Conservation (phyloP, 345 rosid genomes). For the Hibiscus trionum region DNA sequence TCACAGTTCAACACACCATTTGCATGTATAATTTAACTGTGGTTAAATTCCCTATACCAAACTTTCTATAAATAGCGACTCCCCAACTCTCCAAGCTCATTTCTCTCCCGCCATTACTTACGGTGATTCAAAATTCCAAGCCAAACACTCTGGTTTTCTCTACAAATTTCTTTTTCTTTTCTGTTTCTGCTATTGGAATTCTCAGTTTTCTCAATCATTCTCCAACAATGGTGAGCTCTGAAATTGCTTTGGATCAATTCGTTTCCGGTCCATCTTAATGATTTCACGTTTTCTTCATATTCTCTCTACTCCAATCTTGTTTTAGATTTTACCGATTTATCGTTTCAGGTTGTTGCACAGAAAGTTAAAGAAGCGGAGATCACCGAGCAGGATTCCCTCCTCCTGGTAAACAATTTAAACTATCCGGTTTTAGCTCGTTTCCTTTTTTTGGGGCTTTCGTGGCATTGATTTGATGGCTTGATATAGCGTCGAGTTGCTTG, state of each 20-base stretch:
- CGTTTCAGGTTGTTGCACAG: slow-evolving; percentile 65
- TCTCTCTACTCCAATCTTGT: neutral
- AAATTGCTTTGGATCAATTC: slow-evolving; percentile 10
- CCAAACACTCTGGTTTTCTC: slow-evolving; percentile 10
- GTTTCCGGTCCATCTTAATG: neutral
- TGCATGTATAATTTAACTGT: neutral
- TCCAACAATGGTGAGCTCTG: slow-evolving; percentile 42
- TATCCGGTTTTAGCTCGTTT: neutral
- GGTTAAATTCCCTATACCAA: neutral
- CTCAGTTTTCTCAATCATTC: neutral
- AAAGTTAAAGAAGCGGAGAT: slow-evolving; percentile 86
- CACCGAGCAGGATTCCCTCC: slow-evolving; percentile 97
- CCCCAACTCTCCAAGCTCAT: neutral
- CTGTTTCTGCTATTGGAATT: neutral
- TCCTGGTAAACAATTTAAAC: slow-evolving; percentile 48
- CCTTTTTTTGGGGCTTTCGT: neutral
- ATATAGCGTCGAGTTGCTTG: neutral
- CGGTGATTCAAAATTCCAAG: slow-evolving; percentile 24
- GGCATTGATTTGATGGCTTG: neutral
- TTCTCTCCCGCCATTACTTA: slow-evolving; percentile 22
- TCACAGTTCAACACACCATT: neutral
- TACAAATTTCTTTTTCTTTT: neutral
- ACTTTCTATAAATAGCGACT: slow-evolving; percentile 12
- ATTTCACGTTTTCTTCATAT: neutral
- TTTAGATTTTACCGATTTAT: slow-evolving; percentile 1